A percentile compares a stretch with the other conserved stretches of the same genome.
phyloP scores from a whole-genome alignment of 768 basidiomycete genomes.

The Kondoa malvinella region DNA sequence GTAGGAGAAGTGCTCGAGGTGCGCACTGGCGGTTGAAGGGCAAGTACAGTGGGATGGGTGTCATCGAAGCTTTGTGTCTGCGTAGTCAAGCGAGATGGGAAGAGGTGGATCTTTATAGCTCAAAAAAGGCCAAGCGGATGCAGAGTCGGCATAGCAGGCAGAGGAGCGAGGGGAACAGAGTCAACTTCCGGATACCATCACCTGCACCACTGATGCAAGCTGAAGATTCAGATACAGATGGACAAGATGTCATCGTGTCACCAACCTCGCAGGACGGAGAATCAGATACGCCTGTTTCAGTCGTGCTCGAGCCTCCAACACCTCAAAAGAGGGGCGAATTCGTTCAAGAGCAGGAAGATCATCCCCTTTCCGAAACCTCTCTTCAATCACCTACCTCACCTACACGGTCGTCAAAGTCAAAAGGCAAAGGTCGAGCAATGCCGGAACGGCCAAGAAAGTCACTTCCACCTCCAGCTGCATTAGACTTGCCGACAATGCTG shows the following conservation, averaged over 20 bases:
- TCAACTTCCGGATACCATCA: not conserved
- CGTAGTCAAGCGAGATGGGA: not conserved
- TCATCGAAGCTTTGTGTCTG: conserved; percentile 3
- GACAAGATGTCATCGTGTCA: not conserved
- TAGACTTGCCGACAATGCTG: not conserved
- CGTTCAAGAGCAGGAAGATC: not conserved
- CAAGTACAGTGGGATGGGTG: not conserved
- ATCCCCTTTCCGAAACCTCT: not conserved
- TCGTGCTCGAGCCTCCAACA: not conserved
- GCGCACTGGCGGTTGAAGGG: not conserved
- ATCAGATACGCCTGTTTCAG: not conserved
- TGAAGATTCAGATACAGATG: not conserved
- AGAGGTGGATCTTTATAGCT: conserved; percentile 3
- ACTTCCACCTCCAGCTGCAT: not conserved
- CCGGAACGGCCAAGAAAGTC: not conserved
- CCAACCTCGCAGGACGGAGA: not conserved
- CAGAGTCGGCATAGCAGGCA: not conserved
- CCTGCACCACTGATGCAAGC: not conserved
- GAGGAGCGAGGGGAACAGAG: not conserved
- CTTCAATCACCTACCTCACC: not conserved
- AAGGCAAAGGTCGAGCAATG: not conserved
- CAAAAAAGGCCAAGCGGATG: not conserved
- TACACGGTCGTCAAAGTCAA: not conserved
- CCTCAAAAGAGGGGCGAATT: not conserved
- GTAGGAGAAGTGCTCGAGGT: not conserved